Base-by-base conservation (phyloP, 768 basidiomycete species). In the Favolaschia claudopus region DNA sequence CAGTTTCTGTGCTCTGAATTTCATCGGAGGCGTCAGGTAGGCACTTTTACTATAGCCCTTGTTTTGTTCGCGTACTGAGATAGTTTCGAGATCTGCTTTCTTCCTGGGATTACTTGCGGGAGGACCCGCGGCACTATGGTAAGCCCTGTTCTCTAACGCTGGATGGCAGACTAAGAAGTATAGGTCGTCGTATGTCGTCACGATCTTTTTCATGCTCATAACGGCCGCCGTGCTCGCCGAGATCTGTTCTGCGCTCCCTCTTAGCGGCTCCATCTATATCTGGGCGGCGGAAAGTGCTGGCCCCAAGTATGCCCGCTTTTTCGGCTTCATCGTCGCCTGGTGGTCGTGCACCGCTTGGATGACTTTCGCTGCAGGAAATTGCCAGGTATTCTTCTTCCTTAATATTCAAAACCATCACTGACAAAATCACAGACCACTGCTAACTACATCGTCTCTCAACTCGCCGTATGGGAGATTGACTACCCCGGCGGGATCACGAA, bases 291-390 rank as follows among this genome's bases (percentile, higher is more conserved):
- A 94, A 69, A 93, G 93, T 67, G 95, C 93, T 5, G 95, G 95
- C 2, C 88, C 88, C 6, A 93, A 92, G 65, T 88, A 92, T 67
- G 93, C 88, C 3, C 83, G 95, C 32, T 90, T 96, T 74, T 85
- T 93, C 63, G 94, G 93, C 1, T 94, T 95, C 76, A 72, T 93
- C 54, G 94, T 95, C 15, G 94, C 94, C 28, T 96, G 92, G 91
- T 96, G 94, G 94, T 81, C 92, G 14, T 89, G 88, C 56, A 95
- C 93, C 1, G 95, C 94, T n/a, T 96, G 95, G 95, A 94, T 94
- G 85, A 96, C 95, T 0, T 96, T 95, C 66, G 82, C 87, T 36
- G 95, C 95, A 9, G 86, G 90, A 25, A 95, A 93, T 69, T 93
- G 91, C 57, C 93, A 95, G 78, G 94, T 89, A 24, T 27, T 55